Conservation (phyloP, 768 basidiomycete species). For the Tricholoma bakamatsutake region DNA sequence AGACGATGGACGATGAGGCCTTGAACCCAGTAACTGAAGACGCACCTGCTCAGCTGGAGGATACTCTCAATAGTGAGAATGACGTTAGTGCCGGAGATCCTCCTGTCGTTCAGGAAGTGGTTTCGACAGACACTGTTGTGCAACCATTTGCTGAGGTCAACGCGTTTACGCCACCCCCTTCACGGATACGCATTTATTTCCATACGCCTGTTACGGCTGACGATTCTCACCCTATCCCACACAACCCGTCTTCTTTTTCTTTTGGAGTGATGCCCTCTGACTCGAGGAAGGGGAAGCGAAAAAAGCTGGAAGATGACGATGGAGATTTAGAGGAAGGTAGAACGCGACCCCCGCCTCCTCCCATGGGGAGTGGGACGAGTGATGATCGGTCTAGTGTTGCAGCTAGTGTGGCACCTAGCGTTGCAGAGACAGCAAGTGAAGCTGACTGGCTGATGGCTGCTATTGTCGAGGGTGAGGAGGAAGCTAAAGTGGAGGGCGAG, state of each 20-base stretch:
- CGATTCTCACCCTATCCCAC: slow-evolving; percentile 71
- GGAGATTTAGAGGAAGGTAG: slow-evolving; percentile 72
- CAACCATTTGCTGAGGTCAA: slow-evolving; percentile 24
- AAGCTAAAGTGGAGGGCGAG: slow-evolving; percentile 38
- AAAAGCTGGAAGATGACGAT: slow-evolving; percentile 88
- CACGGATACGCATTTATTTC: slow-evolving; percentile 88
- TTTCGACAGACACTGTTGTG: slow-evolving; percentile 25
- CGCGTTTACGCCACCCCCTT: slow-evolving; percentile 50
- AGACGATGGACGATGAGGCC: slow-evolving; percentile 24
- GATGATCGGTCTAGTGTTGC: slow-evolving; percentile 55
- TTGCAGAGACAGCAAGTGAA: slow-evolving; percentile 71
- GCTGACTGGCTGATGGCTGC: slow-evolving; percentile 89
- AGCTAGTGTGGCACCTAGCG: slow-evolving; percentile 57
- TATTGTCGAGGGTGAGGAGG: slow-evolving; percentile 67
- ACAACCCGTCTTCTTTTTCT: slow-evolving; percentile 46
- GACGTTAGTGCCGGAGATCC: slow-evolving; percentile 19
- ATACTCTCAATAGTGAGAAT: slow-evolving; percentile 21
- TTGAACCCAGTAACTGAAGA: slow-evolving; percentile 13
- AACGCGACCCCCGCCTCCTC: slow-evolving; percentile 55
- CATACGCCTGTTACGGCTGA: slow-evolving; percentile 83
- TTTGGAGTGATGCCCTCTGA: slow-evolving; percentile 47
- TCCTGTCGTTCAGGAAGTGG: slow-evolving; percentile 15
- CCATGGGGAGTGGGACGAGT: slow-evolving; percentile 39
- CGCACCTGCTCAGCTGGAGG: slow-evolving; percentile 9
- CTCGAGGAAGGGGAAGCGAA: slow-evolving; percentile 76